These are phyloP conservation scores for Starmerella asiatica DNA, from an alignment of 805 yeast species.

Conservation along the genomic window DNA sequence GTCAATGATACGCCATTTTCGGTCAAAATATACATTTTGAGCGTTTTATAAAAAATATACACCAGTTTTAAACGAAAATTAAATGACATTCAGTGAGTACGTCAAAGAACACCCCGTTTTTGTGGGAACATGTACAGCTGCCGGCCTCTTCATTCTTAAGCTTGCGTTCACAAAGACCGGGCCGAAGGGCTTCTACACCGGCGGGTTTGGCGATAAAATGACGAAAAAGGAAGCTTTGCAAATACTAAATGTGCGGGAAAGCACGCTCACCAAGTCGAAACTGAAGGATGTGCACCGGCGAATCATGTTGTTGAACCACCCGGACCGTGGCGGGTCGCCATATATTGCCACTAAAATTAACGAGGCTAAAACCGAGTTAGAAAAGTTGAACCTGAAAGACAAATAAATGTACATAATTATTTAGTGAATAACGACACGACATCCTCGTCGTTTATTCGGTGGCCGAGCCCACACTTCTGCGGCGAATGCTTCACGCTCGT, in stretches of 20 bases:
- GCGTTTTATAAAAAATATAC: too few species aligned
- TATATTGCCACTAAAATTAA: conserved; percentile 72
- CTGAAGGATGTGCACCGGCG: conserved; percentile 59
- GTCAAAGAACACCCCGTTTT: conserved; percentile 54
- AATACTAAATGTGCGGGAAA: conserved; percentile 50
- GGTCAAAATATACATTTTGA: too few species aligned
- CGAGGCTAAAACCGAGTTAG: conserved; percentile 70
- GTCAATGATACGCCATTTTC: too few species aligned
- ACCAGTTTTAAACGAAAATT: neutral
- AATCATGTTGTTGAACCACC: conserved; percentile 73
- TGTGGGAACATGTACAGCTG: conserved; percentile 55
- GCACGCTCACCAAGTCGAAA: conserved; percentile 28
- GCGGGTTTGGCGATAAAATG: conserved; percentile 90
- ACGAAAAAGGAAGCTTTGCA: conserved; percentile 75
- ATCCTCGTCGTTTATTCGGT: conserved; percentile 79
- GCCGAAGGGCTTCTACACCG: conserved; percentile 65
- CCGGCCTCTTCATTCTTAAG: conserved; percentile 29
- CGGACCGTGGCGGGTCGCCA: conserved; percentile 80
- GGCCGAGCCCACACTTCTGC: conserved; percentile 85
- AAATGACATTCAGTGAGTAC: conserved; percentile 18
- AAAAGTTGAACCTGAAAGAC: conserved; percentile 31
- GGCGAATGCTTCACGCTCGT: conserved; percentile 89
- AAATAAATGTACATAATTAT: conserved; percentile 26
- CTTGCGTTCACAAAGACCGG: conserved; percentile 30
- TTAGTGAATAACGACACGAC: conserved; percentile 85